These are phyloP conservation scores for Neopestalotiopsis sp. DNA, from an alignment of 2,329 filamentous ascomycete species.

Conservation along the genomic window DNA sequence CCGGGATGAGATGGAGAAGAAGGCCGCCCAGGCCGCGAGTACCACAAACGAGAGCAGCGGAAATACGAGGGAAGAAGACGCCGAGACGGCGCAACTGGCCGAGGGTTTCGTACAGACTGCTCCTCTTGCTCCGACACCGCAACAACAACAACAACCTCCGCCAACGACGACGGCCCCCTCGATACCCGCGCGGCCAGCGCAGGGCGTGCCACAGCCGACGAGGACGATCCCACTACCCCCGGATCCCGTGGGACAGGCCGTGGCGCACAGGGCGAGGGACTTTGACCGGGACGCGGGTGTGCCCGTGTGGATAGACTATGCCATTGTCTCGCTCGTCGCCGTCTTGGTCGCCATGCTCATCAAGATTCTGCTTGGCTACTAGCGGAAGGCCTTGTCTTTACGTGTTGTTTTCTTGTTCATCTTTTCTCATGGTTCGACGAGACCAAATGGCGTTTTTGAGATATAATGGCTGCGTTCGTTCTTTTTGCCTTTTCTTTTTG, in stretches of 20 bases:
- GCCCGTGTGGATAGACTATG: constrained; percentile 79
- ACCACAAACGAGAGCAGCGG: constrained; percentile 17
- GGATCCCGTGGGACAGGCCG: constrained; percentile 24
- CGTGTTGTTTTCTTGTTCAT: background rate
- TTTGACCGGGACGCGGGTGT: constrained; percentile 54
- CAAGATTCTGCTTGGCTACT: constrained; percentile 52
- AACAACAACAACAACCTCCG: no score
- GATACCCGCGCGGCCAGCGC: constrained; percentile 28
- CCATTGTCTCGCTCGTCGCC: constrained; percentile 75
- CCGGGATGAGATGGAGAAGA: constrained; percentile 69
- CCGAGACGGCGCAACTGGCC: constrained; percentile 55
- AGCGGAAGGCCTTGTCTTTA: constrained; percentile 8
- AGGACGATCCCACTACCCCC: constrained; percentile 32
- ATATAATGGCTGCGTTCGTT: background rate
- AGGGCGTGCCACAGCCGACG: constrained; percentile 35
- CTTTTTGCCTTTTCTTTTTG: background rate
- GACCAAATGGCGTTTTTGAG: background rate
- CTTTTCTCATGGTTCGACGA: no score
- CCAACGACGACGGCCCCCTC: constrained; percentile 24
- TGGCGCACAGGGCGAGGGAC: constrained; percentile 27
- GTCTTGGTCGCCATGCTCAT: constrained; percentile 73
- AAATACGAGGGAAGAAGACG: constrained; percentile 36
- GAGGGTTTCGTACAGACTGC: constrained; percentile 65
- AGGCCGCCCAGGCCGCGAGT: constrained; percentile 28
- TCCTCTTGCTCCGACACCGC: constrained; percentile 25